These are phyloP conservation scores for Colletotrichum melonis DNA, from an alignment of 2,329 filamentous ascomycete genomes.

Conservation along the genomic window DNA sequence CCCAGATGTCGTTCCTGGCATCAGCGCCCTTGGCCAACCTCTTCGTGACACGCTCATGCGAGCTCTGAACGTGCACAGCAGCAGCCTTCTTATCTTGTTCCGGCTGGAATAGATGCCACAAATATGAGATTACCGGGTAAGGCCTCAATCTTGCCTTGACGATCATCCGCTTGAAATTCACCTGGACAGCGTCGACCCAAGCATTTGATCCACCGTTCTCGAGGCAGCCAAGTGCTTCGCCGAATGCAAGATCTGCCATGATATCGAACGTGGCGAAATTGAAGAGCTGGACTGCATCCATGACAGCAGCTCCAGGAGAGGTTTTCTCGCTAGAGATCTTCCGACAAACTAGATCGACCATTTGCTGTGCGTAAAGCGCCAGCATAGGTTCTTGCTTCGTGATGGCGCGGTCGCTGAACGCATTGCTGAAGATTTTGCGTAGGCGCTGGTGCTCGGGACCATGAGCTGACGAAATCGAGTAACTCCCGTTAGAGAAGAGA, in stretches of 20 bases:
- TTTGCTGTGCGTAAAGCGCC: not conserved
- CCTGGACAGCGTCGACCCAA: conserved; percentile 5
- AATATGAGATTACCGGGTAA: not conserved
- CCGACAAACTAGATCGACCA: not conserved
- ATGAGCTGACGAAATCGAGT: conserved; percentile 36
- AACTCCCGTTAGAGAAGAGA: conserved; percentile 10
- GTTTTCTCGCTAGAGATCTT: conserved; percentile 30
- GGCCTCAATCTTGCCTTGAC: not conserved
- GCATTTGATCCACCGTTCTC: conserved; percentile 17
- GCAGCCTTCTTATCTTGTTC: not conserved
- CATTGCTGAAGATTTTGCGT: conserved; percentile 31
- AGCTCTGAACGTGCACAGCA: not conserved
- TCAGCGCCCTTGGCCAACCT: not conserved
- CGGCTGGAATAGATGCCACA: not conserved
- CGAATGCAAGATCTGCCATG: conserved; percentile 43
- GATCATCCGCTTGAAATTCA: conserved; percentile 5
- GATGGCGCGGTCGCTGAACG: conserved; percentile 40
- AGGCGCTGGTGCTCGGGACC: conserved; percentile 14
- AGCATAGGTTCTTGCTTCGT: conserved; percentile 42
- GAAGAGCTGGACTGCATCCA: conserved; percentile 42
- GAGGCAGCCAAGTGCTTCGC: conserved; percentile 42
- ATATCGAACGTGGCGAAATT: conserved; percentile 44
- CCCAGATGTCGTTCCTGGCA: conserved; percentile 4
- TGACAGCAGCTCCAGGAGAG: not conserved
- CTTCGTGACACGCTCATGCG: conserved; percentile 3